A percentile compares a stretch with the other conserved stretches of the same genome.
Conservation (phyloP, 352 stramenopile species). For the Phytophthora parvispora region DNA sequence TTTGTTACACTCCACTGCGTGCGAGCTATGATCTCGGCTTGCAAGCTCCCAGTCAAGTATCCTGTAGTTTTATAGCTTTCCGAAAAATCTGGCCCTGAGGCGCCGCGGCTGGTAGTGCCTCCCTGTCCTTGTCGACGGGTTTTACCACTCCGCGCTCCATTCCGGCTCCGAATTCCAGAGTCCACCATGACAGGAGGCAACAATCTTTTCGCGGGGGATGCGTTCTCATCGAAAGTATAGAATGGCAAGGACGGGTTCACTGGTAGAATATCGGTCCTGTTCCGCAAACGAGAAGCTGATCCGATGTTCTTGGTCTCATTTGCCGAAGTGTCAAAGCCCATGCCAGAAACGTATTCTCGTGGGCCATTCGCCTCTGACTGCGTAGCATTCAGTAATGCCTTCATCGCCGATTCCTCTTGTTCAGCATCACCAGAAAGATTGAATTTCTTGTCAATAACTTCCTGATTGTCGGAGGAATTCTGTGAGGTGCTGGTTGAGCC, state of each 20-base stretch:
- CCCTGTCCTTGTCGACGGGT: slow-evolving; percentile 1
- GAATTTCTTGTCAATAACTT: not conserved
- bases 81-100: slow-evolving; percentile 14
- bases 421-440: not conserved
- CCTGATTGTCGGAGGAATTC: slow-evolving; percentile 3
- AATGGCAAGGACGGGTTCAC: slow-evolving; percentile 16
- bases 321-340: slow-evolving; percentile 11
- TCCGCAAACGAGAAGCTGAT: not conserved
- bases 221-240: slow-evolving; percentile 33
- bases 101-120: not conserved
- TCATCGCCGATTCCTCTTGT: not conserved
- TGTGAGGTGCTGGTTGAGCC: not conserved
- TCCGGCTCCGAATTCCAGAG: not conserved
- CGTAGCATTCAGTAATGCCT: not conserved
- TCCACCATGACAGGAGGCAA: slow-evolving; percentile 22
- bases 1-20: not conserved
- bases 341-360: slow-evolving; percentile 25
- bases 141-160: slow-evolving; percentile 4
- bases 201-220: slow-evolving; percentile 30
- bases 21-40: slow-evolving; percentile 16
- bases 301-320: not conserved
- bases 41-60: slow-evolving; percentile 21
- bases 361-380: not conserved
- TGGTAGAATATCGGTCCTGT: slow-evolving; percentile 7
- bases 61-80: slow-evolving; percentile 33